Conservation (phyloP, 2,329 filamentous ascomycete genomes). For the Cladosporium velox region DNA sequence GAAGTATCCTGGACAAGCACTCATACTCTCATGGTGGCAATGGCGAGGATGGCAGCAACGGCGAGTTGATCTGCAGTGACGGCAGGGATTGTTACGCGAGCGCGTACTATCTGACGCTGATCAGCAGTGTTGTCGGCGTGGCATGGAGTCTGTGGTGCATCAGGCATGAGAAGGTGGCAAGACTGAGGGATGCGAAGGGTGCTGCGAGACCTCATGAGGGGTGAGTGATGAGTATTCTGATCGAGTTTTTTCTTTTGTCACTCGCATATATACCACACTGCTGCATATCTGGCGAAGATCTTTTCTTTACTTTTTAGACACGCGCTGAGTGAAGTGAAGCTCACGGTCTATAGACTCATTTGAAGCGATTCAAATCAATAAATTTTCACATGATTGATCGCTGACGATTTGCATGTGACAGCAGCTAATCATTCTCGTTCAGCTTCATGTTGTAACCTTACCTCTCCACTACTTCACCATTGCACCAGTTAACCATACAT, state of each 20-base stretch:
- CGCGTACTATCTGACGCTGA: slow-evolving; percentile 78
- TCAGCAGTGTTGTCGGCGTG: slow-evolving; percentile 69
- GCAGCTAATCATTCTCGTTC: not conserved
- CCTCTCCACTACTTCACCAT: not conserved
- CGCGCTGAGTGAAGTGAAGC: not conserved
- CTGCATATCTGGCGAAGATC: not conserved
- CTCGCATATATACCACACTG: slow-evolving; percentile 5
- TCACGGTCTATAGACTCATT: not conserved
- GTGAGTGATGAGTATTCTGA: not conserved
- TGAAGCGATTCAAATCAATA: not conserved
- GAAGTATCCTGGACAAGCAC: slow-evolving; percentile 77
- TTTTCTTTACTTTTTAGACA: not conserved
- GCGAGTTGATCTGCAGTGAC: slow-evolving; percentile 70
- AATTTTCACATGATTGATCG: not conserved
- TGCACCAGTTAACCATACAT: not conserved
- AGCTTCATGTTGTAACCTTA: not conserved
- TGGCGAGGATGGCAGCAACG: slow-evolving; percentile 20
- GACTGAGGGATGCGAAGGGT: slow-evolving; percentile 4
- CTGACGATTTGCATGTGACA: not conserved
- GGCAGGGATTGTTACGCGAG: slow-evolving; percentile 78
- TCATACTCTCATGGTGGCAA: slow-evolving; percentile 66
- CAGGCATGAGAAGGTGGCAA: slow-evolving; percentile 18
- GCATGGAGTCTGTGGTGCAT: slow-evolving; percentile 71
- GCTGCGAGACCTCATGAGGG: slow-evolving; percentile 11
- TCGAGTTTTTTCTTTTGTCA: not conserved